phyloP scores from a whole-genome alignment of 2,329 filamentous ascomycete species.

The Aspergillus sp. region DNA sequence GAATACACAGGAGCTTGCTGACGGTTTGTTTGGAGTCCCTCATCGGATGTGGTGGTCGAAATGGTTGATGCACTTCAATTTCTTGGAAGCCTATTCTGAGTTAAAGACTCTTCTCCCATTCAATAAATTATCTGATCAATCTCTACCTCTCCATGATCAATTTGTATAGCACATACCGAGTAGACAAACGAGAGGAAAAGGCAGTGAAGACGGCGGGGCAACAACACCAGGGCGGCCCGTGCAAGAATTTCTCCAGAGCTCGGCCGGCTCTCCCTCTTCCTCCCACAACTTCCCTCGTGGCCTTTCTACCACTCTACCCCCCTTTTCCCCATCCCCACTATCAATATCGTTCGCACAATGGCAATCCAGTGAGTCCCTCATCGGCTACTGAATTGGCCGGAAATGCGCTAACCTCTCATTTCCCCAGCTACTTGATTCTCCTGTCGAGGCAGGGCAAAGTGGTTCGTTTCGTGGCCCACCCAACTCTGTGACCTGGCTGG shows the following conservation, averaged over 20 bases:
- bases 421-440: conserved; percentile 85
- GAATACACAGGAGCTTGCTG: neutral
- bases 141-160: too few relatives aligned
- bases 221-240: conserved; percentile 16
- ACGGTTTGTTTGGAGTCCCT: neutral
- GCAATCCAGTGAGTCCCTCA: conserved; percentile 35
- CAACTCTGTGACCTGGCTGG: conserved; percentile 26
- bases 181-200: neutral
- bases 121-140: neutral
- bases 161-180: neutral
- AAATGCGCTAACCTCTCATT: conserved; percentile 22
- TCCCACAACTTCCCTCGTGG: conserved; percentile 17
- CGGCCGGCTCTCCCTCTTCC: conserved; percentile 9
- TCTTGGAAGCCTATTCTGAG: too few relatives aligned
- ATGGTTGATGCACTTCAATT: neutral
- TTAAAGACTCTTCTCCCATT: too few relatives aligned
- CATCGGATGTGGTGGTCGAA: neutral
- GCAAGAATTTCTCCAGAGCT: conserved; percentile 21
- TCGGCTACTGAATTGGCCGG: neutral
- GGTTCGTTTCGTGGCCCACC: conserved; percentile 62
- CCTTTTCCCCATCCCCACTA: conserved; percentile 1
- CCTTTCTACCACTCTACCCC: conserved; percentile 14
- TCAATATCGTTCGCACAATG: conserved; percentile 26
- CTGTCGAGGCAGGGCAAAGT: conserved; percentile 99
- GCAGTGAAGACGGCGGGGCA: conserved; percentile 1